Base-by-base conservation (phyloP, 2,329 filamentous ascomycete genomes). In the Penicillium sp. region DNA sequence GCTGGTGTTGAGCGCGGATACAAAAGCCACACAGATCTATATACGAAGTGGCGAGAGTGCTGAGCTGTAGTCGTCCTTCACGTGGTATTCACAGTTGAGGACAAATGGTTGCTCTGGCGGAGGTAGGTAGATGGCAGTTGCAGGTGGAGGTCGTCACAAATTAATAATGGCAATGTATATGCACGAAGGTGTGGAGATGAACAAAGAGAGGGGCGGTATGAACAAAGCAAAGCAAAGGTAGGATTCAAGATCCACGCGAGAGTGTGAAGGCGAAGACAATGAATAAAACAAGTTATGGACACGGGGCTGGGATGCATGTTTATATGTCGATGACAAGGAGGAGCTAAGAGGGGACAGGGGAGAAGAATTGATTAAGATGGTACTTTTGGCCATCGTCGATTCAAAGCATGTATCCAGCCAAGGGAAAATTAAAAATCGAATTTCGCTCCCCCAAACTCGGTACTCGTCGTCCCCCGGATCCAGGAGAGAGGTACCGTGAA, bases 311-410 rank as follows among this genome's bases (percentile, higher is more conserved):
- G 64, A 59, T 67, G 66, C 68, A 72, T 72, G 71, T 71, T 75
- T 75, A 75, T 75, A 75, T 73, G 67, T 69, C 52, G 51, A 64
- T 57, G 65, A 70, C 64, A 63, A 63, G 69, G 63, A 66, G 57
- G 61, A 25, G 28, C 41, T 20, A 12, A 25, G 31, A 43, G 3
- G 52, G 52, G 28, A 14, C 22, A 55, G 56, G 54, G 59, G 39
- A 43, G 53, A 14, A 28, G 41, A 48, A 38, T 41, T 28, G 20
- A 41, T 37, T 47, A 41, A 39, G 39, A 17, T 55, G 25, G 52
- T 63, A 66, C 61, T 62, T 66, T 66, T 63, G 61, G 38, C 34
- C 34, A 10, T 10, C 11, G 31, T n/a, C 14, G 14, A 52, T 28
- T 6, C 28, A 31, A 49, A 17, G 28, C 50, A 53, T 42, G 22